Percentiles rank a stretch among this genome's conserved stretches.
Conservation (phyloP, 1,284 basidiomycete species). For the Kwoniella shivajii region DNA sequence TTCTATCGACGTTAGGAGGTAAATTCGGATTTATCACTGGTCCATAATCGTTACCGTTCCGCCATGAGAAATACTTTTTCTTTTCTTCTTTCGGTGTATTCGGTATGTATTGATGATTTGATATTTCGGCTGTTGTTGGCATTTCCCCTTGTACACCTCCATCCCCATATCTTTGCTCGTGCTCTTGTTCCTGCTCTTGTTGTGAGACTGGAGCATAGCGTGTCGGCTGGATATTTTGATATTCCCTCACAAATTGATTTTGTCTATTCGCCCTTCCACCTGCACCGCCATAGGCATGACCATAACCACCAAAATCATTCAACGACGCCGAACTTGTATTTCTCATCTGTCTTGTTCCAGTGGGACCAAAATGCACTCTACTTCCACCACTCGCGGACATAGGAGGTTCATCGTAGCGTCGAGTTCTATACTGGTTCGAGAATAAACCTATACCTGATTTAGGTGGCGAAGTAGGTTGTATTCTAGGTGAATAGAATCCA, state of each 20-base stretch:
- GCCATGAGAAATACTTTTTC: constrained; percentile 17
- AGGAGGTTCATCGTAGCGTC: background rate
- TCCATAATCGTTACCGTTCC: background rate
- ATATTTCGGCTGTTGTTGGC: background rate
- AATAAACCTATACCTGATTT: background rate
- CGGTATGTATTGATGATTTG: background rate
- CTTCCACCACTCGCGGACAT: background rate
- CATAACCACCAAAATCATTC: constrained; percentile 1
- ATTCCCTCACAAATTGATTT: constrained; percentile 4
- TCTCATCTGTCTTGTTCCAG: constrained; percentile 6
- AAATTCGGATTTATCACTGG: background rate
- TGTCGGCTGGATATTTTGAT: background rate
- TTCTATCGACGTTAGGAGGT: background rate
- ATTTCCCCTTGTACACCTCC: background rate
- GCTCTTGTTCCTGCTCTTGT: background rate
- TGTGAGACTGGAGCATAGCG: background rate
- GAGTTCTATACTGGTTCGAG: background rate
- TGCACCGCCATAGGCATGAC: background rate
- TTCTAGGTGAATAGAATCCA: constrained; percentile 27
- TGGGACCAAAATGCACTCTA: constrained; percentile 4
- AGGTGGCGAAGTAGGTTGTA: constrained; percentile 13
- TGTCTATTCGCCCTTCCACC: constrained; percentile 5
- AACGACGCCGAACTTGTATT: background rate
- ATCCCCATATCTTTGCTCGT: background rate
- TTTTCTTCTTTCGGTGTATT: constrained; percentile 8